These are phyloP conservation scores for Phaeodactylum tricornutum DNA, from an alignment of 108 stramenopile species.

Conservation along the genomic window DNA sequence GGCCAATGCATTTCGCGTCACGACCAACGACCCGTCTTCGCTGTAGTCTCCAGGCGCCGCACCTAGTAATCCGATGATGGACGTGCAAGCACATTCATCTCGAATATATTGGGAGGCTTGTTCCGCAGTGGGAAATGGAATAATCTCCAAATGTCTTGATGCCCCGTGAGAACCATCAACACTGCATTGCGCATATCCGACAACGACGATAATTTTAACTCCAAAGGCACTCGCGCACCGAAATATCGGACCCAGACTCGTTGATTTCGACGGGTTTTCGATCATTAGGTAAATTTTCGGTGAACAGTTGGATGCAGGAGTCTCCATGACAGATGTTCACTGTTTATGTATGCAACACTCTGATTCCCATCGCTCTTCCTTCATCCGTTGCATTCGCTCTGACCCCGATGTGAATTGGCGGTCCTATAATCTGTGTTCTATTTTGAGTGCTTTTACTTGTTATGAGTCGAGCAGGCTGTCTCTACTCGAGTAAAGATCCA, in stretches of 20 bases:
- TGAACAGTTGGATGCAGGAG: no score
- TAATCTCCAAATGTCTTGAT: constrained; percentile 50
- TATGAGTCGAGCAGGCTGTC: no score
- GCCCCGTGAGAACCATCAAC: constrained; percentile 69
- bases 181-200: constrained; percentile 56
- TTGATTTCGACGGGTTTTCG: constrained; percentile 68
- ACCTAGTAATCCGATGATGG: constrained; percentile 12
- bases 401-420: no score
- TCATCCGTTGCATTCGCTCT: no score
- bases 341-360: no score
- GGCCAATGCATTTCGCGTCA: neutral
- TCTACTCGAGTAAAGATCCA: no score
- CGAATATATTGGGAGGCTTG: constrained; percentile 21
- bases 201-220: constrained; percentile 44
- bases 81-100: constrained; percentile 6
- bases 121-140: constrained; percentile 52
- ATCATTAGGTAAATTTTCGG: constrained; percentile 28
- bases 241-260: constrained; percentile 66
- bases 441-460: no score
- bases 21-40: neutral
- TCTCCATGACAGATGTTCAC: no score
- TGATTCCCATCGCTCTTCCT: no score
- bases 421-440: no score
- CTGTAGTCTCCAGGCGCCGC: neutral
- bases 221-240: constrained; percentile 77